Conservation (phyloP, 2,329 filamentous ascomycete genomes). For the Xylaria sp. region DNA sequence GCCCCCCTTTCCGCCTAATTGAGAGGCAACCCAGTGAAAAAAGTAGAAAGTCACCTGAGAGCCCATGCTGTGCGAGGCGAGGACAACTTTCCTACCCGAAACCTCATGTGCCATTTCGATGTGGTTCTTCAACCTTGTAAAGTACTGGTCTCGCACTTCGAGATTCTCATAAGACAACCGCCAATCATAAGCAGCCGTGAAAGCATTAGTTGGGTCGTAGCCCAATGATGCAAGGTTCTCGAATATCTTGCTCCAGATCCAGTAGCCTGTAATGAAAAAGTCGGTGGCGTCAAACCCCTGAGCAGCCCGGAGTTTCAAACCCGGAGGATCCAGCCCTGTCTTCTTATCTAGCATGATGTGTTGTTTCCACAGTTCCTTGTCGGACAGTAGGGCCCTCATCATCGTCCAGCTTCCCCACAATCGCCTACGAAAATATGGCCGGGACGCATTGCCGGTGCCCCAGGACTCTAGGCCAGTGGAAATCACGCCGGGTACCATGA, state of each 20-base stretch:
- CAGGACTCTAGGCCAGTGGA: slow-evolving; percentile 97
- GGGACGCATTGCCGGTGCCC: slow-evolving; percentile 86
- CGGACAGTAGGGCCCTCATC: slow-evolving; percentile 93
- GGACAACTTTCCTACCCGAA: slow-evolving; percentile 80
- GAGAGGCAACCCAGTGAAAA: slow-evolving; percentile 83
- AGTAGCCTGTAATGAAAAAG: slow-evolving; percentile 92
- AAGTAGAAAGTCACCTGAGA: slow-evolving; percentile 93
- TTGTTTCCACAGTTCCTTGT: slow-evolving; percentile 93
- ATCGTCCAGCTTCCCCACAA: slow-evolving; percentile 99
- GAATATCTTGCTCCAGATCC: slow-evolving; percentile 99
- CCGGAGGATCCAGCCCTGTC: slow-evolving; percentile 90
- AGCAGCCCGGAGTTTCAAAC: slow-evolving; percentile 89
- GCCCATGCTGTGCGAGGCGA: slow-evolving; percentile 97
- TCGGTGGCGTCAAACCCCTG: slow-evolving; percentile 98
- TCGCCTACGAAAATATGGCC: slow-evolving; percentile 92
- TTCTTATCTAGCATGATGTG: slow-evolving; percentile 97
- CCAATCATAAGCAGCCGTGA: slow-evolving; percentile 86
- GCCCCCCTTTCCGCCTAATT: slow-evolving; percentile 82
- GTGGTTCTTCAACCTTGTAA: slow-evolving; percentile 87
- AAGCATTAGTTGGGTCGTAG: slow-evolving; percentile 86
- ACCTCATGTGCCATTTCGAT: slow-evolving; percentile 86
- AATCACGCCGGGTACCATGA: slow-evolving; percentile 98
- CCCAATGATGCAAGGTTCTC: slow-evolving; percentile 96
- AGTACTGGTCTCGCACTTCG: slow-evolving; percentile 92
- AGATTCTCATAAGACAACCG: slow-evolving; percentile 89